Conservation (phyloP, 495 filamentous ascomycete genomes). For the Clohesyomyces aquaticus region DNA sequence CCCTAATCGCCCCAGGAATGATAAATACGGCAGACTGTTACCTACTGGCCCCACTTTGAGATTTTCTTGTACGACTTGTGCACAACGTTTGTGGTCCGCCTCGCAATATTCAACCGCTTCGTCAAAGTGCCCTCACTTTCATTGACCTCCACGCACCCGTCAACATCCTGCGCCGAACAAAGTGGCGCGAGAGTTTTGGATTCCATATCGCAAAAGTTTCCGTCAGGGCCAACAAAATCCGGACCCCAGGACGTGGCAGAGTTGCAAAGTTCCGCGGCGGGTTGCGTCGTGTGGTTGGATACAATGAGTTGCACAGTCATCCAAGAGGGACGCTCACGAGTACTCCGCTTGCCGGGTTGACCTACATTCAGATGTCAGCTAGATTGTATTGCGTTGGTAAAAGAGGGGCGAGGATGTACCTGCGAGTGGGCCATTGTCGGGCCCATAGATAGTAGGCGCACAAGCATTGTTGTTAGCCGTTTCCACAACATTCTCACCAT, state of each 20-base stretch:
- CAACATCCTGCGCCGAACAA: background rate
- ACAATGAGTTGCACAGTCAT: background rate
- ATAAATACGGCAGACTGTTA: too few relatives aligned
- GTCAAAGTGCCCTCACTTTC: background rate
- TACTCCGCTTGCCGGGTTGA: background rate
- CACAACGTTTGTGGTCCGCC: background rate
- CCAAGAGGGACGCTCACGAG: conserved; percentile 1
- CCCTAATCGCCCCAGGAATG: too few relatives aligned
- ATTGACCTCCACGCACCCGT: conserved; percentile 8
- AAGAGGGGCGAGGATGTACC: background rate
- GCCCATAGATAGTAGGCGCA: background rate
- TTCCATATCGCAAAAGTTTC: background rate
- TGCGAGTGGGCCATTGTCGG: conserved; percentile 1
- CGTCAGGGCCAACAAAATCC: background rate
- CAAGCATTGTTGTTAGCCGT: background rate
- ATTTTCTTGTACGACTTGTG: background rate
- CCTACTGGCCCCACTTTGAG: background rate
- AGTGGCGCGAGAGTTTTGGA: background rate
- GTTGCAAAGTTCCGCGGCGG: background rate
- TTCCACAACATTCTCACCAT: conserved; percentile 2
- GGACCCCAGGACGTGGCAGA: background rate
- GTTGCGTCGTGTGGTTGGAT: background rate
- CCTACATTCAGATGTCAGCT: conserved; percentile 1
- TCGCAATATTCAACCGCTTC: background rate
- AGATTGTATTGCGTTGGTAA: background rate